Evolutionary conservation across 441 rosid genomes (phyloP).

Genomic region (Euphorbia schlechtendalii): DNA sequence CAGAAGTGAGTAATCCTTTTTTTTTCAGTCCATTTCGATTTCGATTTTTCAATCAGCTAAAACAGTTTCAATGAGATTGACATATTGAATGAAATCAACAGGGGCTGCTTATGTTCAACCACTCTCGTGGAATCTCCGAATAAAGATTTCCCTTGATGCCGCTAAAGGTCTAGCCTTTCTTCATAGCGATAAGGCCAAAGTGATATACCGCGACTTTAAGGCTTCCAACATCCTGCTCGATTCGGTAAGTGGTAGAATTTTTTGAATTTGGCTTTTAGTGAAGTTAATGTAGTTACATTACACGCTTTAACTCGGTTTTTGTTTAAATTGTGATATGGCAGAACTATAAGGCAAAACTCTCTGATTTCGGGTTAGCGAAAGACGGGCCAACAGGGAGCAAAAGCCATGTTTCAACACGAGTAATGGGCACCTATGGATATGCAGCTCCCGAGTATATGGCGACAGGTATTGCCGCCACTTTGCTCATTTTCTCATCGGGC

Average conservation of each 20-base stretch:
- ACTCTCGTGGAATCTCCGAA: constrained; percentile 71
- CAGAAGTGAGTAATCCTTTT: constrained; percentile 42
- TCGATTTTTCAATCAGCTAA: not conserved
- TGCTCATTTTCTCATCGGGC: not conserved
- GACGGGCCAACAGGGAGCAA: constrained; percentile 78
- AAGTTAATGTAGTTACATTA: not conserved
- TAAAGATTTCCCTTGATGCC: constrained; percentile 82
- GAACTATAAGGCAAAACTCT: constrained; percentile 79
- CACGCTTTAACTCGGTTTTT: constrained; percentile 9
- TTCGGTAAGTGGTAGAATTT: constrained; percentile 38
- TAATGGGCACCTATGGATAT: constrained; percentile 96
- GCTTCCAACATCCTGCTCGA: constrained; percentile 81
- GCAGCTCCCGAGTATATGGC: too few relatives aligned
- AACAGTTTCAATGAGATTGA: constrained; percentile 1
- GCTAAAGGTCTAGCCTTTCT: constrained; percentile 91
- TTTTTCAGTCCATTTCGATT: too few relatives aligned
- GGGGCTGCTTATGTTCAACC: constrained; percentile 62
- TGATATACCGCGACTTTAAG: constrained; percentile 84
- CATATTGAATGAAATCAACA: constrained; percentile 18
- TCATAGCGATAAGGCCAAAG: constrained; percentile 77
- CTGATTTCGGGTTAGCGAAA: constrained; percentile 96
- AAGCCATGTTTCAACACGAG: constrained; percentile 83
- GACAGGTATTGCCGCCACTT: constrained; percentile 45
- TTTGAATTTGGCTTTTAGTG: not conserved
- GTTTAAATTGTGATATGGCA: constrained; percentile 24